Evolutionary conservation across 352 stramenopile genomes (phyloP), one percentile per base, ranked within the genome.

Genomic region (Nothophytophthora sp.): DNA sequence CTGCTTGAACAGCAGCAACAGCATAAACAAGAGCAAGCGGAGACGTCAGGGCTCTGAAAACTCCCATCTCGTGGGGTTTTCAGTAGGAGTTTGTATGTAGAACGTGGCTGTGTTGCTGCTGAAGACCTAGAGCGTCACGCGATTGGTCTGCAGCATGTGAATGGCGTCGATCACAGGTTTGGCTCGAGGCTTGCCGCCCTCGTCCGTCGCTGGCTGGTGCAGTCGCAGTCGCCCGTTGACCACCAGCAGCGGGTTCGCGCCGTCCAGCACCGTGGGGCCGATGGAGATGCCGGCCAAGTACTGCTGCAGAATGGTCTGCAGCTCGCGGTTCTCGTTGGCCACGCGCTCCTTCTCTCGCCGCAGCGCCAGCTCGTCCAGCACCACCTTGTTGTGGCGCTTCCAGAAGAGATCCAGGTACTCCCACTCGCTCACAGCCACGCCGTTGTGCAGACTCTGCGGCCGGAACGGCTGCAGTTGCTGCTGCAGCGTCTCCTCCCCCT

Each of bases 371-470:
- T 96, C 90, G 58, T 98, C 92, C 0, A 98, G 72, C 40, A 97
- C 58, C 11, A 93, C 92, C 60, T 97, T 97, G 76, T 98, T 98
- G 75, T 96, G 97, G 11, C 95, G 92, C 60, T 97, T 93, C 83
- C 92, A 97, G 69, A 98, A 98, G 19, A 91, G 66, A 54, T 95
- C 88, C 20, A 97, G 65, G 50, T 86, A 86, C 45, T 95, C 77
- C 83, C 83, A 90, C 48, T 90, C 83, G 40, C 76, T 76, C 5
- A 90, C 74, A 13, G 62, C 41, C 5, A 86, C 62, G 20, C 76
- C 70, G 24, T 81, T 72, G n/a, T 67, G 39, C 24, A 78, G 38
- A 16, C 81, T 78, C 32, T 88, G 76, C 15, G 86, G 73, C 59
- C 88, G 70, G 54, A 90, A 81, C 15, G 52, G 36, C 12, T 57